Evolutionary conservation across 1,139 yeast genomes (phyloP).

Genomic region (Keqinozyma sinolaborantium): DNA sequence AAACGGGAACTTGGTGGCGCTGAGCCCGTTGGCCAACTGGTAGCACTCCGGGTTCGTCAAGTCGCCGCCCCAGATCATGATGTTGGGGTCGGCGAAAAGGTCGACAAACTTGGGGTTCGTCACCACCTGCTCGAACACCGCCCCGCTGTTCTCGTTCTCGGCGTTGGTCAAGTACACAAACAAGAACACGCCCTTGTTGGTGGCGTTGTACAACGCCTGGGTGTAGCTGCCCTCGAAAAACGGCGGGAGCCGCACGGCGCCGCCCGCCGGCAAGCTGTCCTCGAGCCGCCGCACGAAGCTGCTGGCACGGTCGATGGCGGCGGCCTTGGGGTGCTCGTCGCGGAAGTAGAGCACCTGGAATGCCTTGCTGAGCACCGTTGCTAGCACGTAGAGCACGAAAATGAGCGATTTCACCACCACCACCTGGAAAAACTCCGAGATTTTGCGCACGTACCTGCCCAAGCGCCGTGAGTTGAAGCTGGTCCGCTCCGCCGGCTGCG

Average conservation of each 20-base stretch:
- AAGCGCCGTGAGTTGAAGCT: conserved; percentile 12
- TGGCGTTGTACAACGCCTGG: conserved; percentile 67
- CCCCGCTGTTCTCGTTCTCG: conserved; percentile 59
- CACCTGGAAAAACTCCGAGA: conserved; percentile 7
- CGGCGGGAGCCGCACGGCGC: conserved; percentile 26
- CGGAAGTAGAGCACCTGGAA: conserved; percentile 25
- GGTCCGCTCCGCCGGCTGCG: conserved; percentile 5
- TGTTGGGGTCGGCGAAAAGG: conserved; percentile 47
- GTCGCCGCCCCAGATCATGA: conserved; percentile 87
- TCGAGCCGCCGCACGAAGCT: conserved; percentile 33
- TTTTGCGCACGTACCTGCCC: conserved; percentile 42
- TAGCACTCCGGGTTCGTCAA: conserved; percentile 77
- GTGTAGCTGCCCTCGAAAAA: conserved; percentile 76
- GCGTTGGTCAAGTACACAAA: conserved; percentile 73
- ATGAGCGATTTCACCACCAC: conserved; percentile 29
- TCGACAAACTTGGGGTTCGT: conserved; percentile 50
- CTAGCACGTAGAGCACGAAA: conserved; percentile 18
- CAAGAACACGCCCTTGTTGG: conserved; percentile 64
- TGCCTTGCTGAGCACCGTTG: conserved; percentile 22
- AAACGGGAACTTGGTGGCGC: conserved; percentile 76
- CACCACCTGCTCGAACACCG: conserved; percentile 55
- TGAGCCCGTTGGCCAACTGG: conserved; percentile 75
- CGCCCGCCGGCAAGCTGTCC: conserved; percentile 25
- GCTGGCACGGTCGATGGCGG: conserved; percentile 34
- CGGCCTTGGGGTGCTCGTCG: conserved; percentile 12